A percentile compares a stretch with the other conserved stretches of the same genome.
These are phyloP conservation scores for Erythrophleum fordii DNA, from an alignment of 306 rosid genomes.

Conservation along the genomic window DNA sequence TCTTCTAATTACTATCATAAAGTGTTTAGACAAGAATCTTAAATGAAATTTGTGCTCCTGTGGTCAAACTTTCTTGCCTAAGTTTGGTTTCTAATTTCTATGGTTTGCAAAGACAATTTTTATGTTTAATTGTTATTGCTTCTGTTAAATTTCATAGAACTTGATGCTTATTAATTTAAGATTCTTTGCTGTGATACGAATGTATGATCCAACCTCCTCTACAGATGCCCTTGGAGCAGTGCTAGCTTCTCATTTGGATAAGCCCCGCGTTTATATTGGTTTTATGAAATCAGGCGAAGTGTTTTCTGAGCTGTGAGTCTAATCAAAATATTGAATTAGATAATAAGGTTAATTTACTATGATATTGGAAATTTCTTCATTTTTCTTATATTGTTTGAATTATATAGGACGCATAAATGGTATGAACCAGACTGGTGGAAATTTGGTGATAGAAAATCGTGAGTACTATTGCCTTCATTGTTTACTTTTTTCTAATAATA, in stretches of 20 bases:
- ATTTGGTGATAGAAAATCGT: conserved; percentile 74
- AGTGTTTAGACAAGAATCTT: background rate
- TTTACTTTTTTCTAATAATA: background rate
- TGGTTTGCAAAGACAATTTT: background rate
- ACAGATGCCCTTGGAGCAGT: conserved; percentile 72
- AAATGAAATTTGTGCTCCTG: conserved; percentile 10
- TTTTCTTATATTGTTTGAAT: conserved; percentile 35
- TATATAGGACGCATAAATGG: conserved; percentile 67
- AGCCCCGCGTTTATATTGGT: conserved; percentile 70
- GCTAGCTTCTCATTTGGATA: conserved; percentile 57
- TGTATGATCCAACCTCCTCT: conserved; percentile 36
- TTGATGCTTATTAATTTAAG: conserved; percentile 14
- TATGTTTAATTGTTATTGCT: conserved; percentile 25
- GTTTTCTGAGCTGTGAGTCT: conserved; percentile 71
- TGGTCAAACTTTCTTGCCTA: background rate
- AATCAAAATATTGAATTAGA: conserved; percentile 25
- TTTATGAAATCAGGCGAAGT: conserved; percentile 89
- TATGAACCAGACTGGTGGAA: conserved; percentile 84
- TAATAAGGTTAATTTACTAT: conserved; percentile 26
- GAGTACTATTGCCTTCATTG: conserved; percentile 38
- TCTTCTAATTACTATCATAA: conserved; percentile 3
- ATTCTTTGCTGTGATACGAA: conserved; percentile 26
- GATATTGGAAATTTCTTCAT: background rate
- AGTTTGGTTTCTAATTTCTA: background rate
- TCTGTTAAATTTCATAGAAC: conserved; percentile 10